These are phyloP conservation scores for Sphaerulina vaccinii DNA, from an alignment of 2,329 filamentous ascomycete genomes.

Conservation along the genomic window DNA sequence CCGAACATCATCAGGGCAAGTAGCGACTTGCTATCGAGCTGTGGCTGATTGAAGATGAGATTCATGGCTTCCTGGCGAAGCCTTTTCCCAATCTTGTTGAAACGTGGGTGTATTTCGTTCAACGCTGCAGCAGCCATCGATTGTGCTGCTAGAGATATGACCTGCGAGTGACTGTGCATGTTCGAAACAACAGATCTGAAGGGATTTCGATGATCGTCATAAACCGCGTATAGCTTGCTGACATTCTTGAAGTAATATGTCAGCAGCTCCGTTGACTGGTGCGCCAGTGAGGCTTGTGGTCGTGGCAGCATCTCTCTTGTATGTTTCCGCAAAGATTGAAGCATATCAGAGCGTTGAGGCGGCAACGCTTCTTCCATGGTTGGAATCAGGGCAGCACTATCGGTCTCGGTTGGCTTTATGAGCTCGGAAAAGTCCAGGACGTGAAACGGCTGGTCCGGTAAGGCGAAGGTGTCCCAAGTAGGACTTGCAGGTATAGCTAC, in stretches of 20 bases:
- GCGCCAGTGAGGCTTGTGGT: conserved; percentile 17
- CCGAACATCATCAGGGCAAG: conserved; percentile 60
- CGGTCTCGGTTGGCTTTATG: not conserved
- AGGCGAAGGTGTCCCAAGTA: conserved; percentile 3
- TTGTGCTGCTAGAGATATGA: conserved; percentile 25
- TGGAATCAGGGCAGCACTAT: too few relatives aligned
- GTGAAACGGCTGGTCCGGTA: conserved; percentile 4
- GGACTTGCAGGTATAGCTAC: not conserved
- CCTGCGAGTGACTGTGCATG: conserved; percentile 22
- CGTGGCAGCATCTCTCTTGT: conserved; percentile 8
- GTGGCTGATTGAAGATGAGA: conserved; percentile 21
- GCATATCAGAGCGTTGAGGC: conserved; percentile 10
- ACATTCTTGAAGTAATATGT: conserved; percentile 28
- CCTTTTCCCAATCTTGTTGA: conserved; percentile 25
- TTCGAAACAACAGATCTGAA: conserved; percentile 25
- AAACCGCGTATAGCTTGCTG: conserved; percentile 23
- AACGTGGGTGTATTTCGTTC: conserved; percentile 27
- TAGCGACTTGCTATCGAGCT: conserved; percentile 36
- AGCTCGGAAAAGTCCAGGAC: conserved; percentile 10
- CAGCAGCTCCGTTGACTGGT: conserved; percentile 23
- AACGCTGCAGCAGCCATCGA: conserved; percentile 31
- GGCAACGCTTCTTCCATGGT: conserved; percentile 1
- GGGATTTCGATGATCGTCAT: conserved; percentile 22
- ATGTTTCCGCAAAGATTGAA: conserved; percentile 17
- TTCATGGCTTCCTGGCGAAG: conserved; percentile 29